phyloP scores from a whole-genome alignment of 352 stramenopile species.

The Globisporangium heterothallicum region DNA sequence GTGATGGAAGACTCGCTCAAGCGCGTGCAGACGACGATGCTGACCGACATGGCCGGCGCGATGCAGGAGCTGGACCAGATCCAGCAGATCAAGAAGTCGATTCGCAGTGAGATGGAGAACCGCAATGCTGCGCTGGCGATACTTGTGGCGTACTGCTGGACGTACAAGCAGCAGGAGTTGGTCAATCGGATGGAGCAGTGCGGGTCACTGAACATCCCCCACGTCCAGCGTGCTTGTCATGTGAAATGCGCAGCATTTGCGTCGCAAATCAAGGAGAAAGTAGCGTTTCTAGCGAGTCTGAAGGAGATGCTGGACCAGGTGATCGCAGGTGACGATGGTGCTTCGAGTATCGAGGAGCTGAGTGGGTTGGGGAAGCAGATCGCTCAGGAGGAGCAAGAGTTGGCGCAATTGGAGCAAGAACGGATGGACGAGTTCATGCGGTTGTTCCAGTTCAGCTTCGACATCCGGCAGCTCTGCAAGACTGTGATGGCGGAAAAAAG shows the following conservation, averaged over 20 bases:
- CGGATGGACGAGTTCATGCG: constrained; percentile 19
- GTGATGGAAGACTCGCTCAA: constrained; percentile 21
- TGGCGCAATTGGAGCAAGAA: constrained; percentile 16
- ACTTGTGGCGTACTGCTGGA: constrained; percentile 30
- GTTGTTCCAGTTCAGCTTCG: constrained; percentile 22
- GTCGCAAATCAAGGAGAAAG: constrained; percentile 5
- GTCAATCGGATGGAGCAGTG: constrained; percentile 4
- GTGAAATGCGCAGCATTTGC: constrained; percentile 10
- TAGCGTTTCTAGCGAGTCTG: neutral
- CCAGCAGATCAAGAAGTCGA: constrained; percentile 26
- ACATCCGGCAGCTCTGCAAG: constrained; percentile 14
- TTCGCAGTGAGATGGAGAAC: constrained; percentile 30
- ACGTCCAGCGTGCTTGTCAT: constrained; percentile 8
- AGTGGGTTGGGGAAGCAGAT: constrained; percentile 18
- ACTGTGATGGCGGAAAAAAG: constrained; percentile 3
- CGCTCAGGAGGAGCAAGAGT: constrained; percentile 13
- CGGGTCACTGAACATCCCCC: constrained; percentile 1
- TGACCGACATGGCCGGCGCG: constrained; percentile 18
- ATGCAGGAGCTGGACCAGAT: constrained; percentile 31
- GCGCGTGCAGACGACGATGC: constrained; percentile 18
- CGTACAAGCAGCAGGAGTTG: neutral
- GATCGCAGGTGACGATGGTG: neutral
- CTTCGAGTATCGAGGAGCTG: constrained; percentile 2
- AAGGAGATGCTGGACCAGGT: constrained; percentile 3
- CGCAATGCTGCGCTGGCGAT: constrained; percentile 36